Evolutionary conservation across 2,329 filamentous ascomycete genomes (phyloP).

Genomic region (Pezicula rhizophila): DNA sequence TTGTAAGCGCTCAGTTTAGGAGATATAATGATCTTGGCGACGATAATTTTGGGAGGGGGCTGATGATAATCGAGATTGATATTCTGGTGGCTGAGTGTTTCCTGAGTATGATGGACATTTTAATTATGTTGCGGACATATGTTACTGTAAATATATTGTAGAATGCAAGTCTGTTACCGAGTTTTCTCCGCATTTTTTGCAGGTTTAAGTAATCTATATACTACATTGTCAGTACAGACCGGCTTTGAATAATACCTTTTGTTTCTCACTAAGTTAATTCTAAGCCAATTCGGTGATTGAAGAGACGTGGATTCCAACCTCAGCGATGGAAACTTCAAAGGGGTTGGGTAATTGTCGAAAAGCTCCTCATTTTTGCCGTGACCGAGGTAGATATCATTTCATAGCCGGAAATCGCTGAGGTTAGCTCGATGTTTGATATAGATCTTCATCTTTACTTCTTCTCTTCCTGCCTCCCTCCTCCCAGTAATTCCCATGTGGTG

Average conservation of each 20-base stretch:
- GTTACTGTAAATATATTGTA: conserved; percentile 1
- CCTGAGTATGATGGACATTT: neutral
- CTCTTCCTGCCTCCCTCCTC: too few relatives aligned
- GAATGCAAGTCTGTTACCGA: neutral
- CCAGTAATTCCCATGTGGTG: too few relatives aligned
- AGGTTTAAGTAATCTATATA: neutral
- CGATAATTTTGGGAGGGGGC: neutral
- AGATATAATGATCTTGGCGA: neutral
- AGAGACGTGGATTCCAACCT: too few relatives aligned
- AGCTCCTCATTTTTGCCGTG: too few relatives aligned
- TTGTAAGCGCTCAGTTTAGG: neutral
- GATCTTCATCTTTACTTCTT: too few relatives aligned
- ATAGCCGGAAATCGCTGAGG: too few relatives aligned
- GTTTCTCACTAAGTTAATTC: neutral
- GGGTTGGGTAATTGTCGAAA: too few relatives aligned
- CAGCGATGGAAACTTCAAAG: too few relatives aligned
- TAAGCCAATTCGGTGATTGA: neutral
- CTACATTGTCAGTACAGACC: neutral
- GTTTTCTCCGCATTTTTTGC: neutral
- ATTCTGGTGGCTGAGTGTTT: neutral
- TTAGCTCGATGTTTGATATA: too few relatives aligned
- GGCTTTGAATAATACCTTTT: too few relatives aligned
- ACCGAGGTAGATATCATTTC: too few relatives aligned
- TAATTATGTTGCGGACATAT: neutral
- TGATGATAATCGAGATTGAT: neutral